These are phyloP conservation scores for Dioscorea zingiberensis DNA, from an alignment of 106 monocot genomes.

Conservation along the genomic window DNA sequence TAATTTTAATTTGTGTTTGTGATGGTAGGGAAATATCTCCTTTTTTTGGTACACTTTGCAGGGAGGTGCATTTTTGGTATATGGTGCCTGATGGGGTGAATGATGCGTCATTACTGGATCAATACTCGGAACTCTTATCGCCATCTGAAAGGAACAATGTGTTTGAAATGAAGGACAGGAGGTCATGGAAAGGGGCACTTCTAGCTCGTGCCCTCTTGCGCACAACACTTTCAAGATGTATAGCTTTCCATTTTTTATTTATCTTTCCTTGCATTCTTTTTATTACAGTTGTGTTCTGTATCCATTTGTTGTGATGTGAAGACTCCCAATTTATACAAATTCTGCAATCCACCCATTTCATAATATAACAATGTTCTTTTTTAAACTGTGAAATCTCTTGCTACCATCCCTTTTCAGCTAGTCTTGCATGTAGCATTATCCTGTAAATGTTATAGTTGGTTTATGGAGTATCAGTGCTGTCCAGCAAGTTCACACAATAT, in stretches of 20 bases:
- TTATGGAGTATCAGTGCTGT: too few relatives aligned
- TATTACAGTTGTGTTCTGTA: too few relatives aligned
- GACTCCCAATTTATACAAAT: too few relatives aligned
- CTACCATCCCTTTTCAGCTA: too few relatives aligned
- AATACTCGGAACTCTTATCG: slow-evolving; percentile 60
- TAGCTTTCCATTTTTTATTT: slow-evolving; percentile 4
- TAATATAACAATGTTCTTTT: too few relatives aligned
- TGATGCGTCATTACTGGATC: slow-evolving; percentile 37
- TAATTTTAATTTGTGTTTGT: neutral
- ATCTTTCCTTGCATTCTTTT: neutral
- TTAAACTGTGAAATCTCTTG: too few relatives aligned
- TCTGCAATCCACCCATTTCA: too few relatives aligned
- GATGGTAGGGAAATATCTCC: too few relatives aligned
- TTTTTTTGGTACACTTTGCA: slow-evolving; percentile 10
- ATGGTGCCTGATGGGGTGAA: slow-evolving; percentile 61
- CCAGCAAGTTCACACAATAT: too few relatives aligned
- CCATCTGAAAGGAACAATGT: slow-evolving; percentile 50
- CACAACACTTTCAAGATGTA: slow-evolving; percentile 96
- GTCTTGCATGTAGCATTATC: too few relatives aligned
- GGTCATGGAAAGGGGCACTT: slow-evolving; percentile 50
- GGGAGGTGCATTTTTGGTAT: slow-evolving; percentile 87
- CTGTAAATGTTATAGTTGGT: too few relatives aligned
- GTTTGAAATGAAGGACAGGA: slow-evolving; percentile 35
- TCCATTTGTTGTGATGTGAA: too few relatives aligned
- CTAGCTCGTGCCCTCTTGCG: slow-evolving; percentile 69